phyloP scores from a whole-genome alignment of 139 green algal species.

The Chlorella ohadii region DNA sequence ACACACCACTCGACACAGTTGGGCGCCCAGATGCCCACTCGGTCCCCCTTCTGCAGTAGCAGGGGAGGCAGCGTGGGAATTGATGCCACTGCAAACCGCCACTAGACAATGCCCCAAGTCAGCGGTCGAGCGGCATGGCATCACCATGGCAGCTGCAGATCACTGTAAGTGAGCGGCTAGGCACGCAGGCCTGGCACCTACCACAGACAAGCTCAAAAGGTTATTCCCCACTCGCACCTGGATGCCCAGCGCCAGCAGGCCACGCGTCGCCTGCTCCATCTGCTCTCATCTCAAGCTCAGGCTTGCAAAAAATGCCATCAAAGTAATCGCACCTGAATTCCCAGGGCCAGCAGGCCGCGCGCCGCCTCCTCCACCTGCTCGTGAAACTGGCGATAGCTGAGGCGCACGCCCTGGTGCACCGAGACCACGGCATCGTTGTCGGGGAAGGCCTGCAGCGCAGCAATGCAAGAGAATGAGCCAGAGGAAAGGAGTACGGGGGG shows the following conservation, averaged over 20 bases:
- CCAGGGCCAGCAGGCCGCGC: constrained; percentile 56
- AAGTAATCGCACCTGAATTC: constrained; percentile 32
- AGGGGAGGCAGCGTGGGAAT: not conserved
- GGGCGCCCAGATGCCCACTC: constrained; percentile 43
- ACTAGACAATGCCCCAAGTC: no score
- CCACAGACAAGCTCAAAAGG: no score
- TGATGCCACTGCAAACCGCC: no score
- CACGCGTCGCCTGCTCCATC: no score
- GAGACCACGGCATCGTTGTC: constrained; percentile 20
- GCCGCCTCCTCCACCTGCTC: not conserved
- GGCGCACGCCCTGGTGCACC: constrained; percentile 18
- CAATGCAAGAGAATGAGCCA: not conserved
- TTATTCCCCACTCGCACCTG: no score
- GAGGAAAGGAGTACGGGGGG: no score
- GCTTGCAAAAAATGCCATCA: not conserved
- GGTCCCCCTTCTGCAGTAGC: constrained; percentile 30
- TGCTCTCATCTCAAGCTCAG: no score
- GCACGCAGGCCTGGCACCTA: no score
- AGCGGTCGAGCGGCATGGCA: no score
- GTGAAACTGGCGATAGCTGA: constrained; percentile 28
- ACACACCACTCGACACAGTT: constrained; percentile 42
- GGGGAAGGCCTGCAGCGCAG: not conserved
- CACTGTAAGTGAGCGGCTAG: no score
- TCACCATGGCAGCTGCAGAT: no score
- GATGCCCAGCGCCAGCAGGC: no score